Evolutionary conservation across 2,329 filamentous ascomycete genomes (phyloP).

Genomic region (Epichloe typhina): DNA sequence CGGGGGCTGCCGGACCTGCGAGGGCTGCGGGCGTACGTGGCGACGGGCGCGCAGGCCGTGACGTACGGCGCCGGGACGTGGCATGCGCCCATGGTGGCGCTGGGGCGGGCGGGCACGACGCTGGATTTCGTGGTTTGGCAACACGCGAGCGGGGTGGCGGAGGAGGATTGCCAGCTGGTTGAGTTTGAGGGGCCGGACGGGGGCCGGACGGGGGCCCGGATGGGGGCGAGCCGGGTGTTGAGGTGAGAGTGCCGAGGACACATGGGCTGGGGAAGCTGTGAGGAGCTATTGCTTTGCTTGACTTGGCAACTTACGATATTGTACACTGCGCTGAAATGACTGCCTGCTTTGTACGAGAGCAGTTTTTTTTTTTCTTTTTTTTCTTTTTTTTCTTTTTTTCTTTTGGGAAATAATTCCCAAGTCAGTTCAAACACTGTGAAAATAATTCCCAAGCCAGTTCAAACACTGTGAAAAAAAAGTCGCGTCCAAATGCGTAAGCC

Average conservation of each 20-base stretch:
- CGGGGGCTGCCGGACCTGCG: conserved; percentile 59
- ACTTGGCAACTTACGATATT: too few species aligned
- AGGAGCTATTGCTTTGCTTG: not conserved
- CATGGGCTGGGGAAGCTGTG: conserved; percentile 8
- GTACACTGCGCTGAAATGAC: too few species aligned
- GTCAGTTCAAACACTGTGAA: too few species aligned
- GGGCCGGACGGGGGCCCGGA: conserved; percentile 14
- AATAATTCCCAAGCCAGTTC: too few species aligned
- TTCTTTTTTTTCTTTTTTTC: too few species aligned
- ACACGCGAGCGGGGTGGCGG: conserved; percentile 67
- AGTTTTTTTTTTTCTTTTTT: too few species aligned
- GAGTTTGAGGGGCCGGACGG: conserved; percentile 20
- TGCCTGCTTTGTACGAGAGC: too few species aligned
- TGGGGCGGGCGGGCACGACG: conserved; percentile 44
- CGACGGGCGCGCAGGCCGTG: conserved; percentile 65
- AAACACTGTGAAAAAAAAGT: too few species aligned
- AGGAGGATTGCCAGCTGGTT: conserved; percentile 84
- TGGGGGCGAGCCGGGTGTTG: conserved; percentile 27
- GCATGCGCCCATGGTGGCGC: conserved; percentile 90
- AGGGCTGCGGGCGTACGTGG: conserved; percentile 64
- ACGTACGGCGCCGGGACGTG: conserved; percentile 88
- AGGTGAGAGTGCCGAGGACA: conserved; percentile 19
- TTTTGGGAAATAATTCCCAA: too few species aligned
- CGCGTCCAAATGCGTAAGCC: not conserved
- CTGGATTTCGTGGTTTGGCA: conserved; percentile 86